A percentile compares a stretch with the other conserved stretches of the same genome.
These are phyloP conservation scores for Curvularia hawaiiensis DNA, from an alignment of 2,329 filamentous ascomycete species.

Conservation along the genomic window DNA sequence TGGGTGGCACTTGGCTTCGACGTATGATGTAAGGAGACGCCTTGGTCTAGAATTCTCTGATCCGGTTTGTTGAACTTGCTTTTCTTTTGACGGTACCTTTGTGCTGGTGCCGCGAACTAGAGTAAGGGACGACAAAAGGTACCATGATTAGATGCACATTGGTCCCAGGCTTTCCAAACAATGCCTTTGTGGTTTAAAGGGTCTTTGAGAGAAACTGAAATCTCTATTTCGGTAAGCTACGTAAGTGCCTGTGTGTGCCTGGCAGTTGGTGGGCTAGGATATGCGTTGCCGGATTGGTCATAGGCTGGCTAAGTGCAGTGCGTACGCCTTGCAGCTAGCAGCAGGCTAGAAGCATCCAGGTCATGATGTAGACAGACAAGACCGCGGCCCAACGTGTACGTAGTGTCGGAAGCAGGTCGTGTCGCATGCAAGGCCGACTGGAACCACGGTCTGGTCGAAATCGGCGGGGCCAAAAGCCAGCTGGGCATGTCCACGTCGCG, in stretches of 20 bases:
- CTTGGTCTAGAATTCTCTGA: slow-evolving; percentile 1
- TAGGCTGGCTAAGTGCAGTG: neutral
- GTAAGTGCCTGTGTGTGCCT: neutral
- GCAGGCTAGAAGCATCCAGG: slow-evolving; percentile 2
- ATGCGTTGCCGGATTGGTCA: neutral
- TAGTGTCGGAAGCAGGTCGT: neutral
- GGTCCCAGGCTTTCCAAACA: neutral
- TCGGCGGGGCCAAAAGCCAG: neutral
- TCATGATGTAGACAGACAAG: neutral
- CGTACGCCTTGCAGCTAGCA: slow-evolving; percentile 4
- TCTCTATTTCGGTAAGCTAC: neutral
- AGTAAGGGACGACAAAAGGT: neutral
- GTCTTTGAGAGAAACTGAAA: neutral
- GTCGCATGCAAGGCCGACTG: neutral
- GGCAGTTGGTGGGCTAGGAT: neutral
- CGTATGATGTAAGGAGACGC: slow-evolving; percentile 4
- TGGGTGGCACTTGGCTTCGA: slow-evolving; percentile 1
- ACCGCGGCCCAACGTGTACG: neutral
- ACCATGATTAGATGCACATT: neutral
- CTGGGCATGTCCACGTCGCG: slow-evolving; percentile 1
- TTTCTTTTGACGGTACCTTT: slow-evolving; percentile 4
- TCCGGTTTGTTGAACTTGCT: slow-evolving; percentile 2
- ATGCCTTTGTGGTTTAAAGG: neutral
- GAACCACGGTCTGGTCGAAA: neutral
- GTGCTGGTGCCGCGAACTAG: neutral